A percentile compares a stretch with the other conserved stretches of the same genome.
Conservation (phyloP, 352 stramenopile species). For the Phytophthora aleatoria region DNA sequence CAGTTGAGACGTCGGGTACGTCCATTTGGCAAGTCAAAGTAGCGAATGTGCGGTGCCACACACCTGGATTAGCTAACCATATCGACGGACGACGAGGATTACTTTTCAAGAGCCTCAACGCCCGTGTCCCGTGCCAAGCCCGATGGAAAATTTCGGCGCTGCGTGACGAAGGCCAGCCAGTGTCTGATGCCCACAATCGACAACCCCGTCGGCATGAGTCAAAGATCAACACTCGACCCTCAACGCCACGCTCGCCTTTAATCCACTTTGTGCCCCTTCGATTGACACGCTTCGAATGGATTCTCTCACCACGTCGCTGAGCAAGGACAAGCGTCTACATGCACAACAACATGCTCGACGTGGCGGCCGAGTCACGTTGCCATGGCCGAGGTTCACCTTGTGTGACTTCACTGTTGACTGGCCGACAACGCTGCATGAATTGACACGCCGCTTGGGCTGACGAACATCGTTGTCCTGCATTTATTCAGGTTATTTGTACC, state of each 20-base stretch:
- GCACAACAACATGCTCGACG: background rate
- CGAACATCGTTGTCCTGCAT: background rate
- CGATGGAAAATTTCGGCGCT: conserved; percentile 26
- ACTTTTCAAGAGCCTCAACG: conserved; percentile 23
- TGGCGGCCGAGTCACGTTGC: background rate
- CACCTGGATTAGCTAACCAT: conserved; percentile 25
- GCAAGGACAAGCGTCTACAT: conserved; percentile 8
- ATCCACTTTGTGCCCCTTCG: conserved; percentile 27
- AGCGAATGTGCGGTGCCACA: conserved; percentile 16
- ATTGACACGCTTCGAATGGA: conserved; percentile 29
- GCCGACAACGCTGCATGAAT: background rate
- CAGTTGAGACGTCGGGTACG: background rate
- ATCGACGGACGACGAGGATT: conserved; percentile 21
- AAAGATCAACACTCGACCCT: conserved; percentile 12
- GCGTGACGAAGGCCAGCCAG: conserved; percentile 1
- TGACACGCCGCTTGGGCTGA: background rate
- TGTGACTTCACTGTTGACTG: background rate
- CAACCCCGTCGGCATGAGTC: conserved; percentile 17
- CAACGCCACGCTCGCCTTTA: conserved; percentile 12
- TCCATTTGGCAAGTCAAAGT: conserved; percentile 29
- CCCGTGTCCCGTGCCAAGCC: conserved; percentile 10
- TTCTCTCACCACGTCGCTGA: conserved; percentile 22
- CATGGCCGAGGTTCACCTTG: background rate
- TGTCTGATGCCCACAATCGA: conserved; percentile 14
- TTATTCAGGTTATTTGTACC: background rate